Evolutionary conservation across 768 basidiomycete species (phyloP), one percentile per base, ranked within the genome.

Genomic region (Termitomyces sp.): DNA sequence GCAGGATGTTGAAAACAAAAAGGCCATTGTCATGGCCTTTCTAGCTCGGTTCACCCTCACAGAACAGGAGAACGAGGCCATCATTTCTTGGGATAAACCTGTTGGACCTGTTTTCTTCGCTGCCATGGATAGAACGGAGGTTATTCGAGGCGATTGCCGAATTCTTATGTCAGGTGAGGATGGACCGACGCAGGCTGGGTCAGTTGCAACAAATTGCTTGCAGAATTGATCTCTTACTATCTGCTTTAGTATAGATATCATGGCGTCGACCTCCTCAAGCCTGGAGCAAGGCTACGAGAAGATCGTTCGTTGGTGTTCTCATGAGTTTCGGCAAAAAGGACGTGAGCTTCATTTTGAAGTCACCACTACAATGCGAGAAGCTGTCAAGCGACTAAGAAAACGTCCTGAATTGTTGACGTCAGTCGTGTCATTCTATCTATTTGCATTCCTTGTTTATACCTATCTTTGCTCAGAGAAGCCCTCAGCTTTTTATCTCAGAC

Each of bases 241-340:
- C 56, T 40, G 5, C 10, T 28, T 35, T 60, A 97, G 95, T 3
- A 70, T 91, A 44, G 96, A 98, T 64, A 92, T 98, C 56, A 92
- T 98, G 84, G 74, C 87, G 0, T 75, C 83, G 8, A 97, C 92
- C 0, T 85, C 88, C 0, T 76, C 83, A 9, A 80, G 91, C 58
- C 82, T 98, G 44, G 94, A 98, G 66, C 84, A 89, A 60, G 95
- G 87, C 2, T 95, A 90, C 69, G 85, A 90, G 56, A 98, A 97
- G 71, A 82, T 95, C 41, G 78, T 87, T 54, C 85, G 93, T 24
- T 95, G 89, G 84, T 83, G 86, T 66, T 80, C 85, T 0, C 86
- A 88, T 64, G 90, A 96, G 66, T 93, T 97, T 65, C 79, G 90
- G 10, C 81, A 85, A 58, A 82, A 88, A 59, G 87, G 86, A 6